Percentiles rank a stretch among this genome's conserved stretches.
These are phyloP conservation scores for Tripterygium wilfordii DNA, from an alignment of 177 flowering plant species.

Conservation along the genomic window DNA sequence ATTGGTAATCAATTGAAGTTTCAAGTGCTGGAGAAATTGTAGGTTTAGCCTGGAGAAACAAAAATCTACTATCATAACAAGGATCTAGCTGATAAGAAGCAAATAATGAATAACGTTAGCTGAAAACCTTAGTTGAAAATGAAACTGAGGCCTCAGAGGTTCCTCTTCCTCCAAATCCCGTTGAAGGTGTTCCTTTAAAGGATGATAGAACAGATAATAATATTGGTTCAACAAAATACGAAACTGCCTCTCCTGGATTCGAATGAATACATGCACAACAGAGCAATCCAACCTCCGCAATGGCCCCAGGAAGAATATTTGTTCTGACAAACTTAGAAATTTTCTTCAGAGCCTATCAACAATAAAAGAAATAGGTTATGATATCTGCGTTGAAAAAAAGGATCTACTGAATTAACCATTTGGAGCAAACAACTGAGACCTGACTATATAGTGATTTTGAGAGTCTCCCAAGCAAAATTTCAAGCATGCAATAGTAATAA, in stretches of 20 bases:
- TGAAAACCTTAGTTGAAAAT: conserved; percentile 54
- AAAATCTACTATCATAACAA: conserved; percentile 1
- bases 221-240: conserved; percentile 74
- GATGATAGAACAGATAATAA: conserved; percentile 67
- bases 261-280: conserved; percentile 96
- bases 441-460: conserved; percentile 74
- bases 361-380: not conserved
- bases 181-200: conserved; percentile 63
- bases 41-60: conserved; percentile 50
- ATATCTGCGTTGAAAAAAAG: not conserved
- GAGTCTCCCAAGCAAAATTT: conserved; percentile 80
- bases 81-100: no score
- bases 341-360: conserved; percentile 76
- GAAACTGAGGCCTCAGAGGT: conserved; percentile 26
- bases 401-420: not conserved
- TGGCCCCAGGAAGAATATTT: conserved; percentile 97
- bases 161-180: conserved; percentile 82
- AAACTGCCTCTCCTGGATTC: conserved; percentile 77
- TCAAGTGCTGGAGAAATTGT: conserved; percentile 93
- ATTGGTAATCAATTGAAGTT: conserved; percentile 77
- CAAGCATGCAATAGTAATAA: conserved; percentile 91
- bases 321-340: conserved; percentile 84
- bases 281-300: conserved; percentile 94
- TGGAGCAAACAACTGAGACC: conserved; percentile 32
- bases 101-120: no score